Conservation (phyloP, 169 alveolate species). For the Babesia sp. region DNA sequence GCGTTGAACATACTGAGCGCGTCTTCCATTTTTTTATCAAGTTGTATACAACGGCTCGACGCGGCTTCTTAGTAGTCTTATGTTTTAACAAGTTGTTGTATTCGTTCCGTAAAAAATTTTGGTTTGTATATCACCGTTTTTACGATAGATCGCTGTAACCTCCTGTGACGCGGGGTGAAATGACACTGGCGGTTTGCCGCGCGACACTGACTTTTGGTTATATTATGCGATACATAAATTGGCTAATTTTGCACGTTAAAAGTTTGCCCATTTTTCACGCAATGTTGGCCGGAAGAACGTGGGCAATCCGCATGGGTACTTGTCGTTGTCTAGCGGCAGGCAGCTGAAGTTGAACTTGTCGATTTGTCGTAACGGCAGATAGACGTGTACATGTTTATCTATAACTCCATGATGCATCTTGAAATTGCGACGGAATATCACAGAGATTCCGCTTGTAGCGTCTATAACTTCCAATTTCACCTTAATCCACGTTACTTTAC, state of each 20-base stretch:
- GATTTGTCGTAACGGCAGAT: not conserved
- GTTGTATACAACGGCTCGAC: too few relatives aligned
- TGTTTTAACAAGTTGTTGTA: too few relatives aligned
- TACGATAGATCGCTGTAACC: too few relatives aligned
- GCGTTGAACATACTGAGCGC: slow-evolving; percentile 66
- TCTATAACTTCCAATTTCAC: slow-evolving; percentile 6
- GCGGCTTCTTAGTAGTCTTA: too few relatives aligned
- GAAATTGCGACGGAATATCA: not conserved
- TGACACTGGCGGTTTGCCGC: not conserved
- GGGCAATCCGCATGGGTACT: slow-evolving; percentile 28
- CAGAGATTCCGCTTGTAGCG: not conserved
- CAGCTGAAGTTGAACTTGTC: slow-evolving; percentile 20
- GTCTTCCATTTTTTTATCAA: slow-evolving; percentile 31
- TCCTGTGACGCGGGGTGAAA: too few relatives aligned
- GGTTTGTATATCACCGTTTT: too few relatives aligned
- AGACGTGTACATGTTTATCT: slow-evolving; percentile 15
- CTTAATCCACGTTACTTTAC: slow-evolving; percentile 10
- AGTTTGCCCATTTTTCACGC: slow-evolving; percentile 1
- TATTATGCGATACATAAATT: not conserved
- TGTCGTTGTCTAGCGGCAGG: slow-evolving; percentile 18
- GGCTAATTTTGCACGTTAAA: not conserved
- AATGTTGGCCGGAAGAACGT: slow-evolving; percentile 10
- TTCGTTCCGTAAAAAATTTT: too few relatives aligned
- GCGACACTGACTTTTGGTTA: not conserved
- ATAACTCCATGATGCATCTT: slow-evolving; percentile 7